These are phyloP conservation scores for Straminergon stramineum DNA, from an alignment of 225 moss, liverwort and hornwort species.

Conservation along the genomic window DNA sequence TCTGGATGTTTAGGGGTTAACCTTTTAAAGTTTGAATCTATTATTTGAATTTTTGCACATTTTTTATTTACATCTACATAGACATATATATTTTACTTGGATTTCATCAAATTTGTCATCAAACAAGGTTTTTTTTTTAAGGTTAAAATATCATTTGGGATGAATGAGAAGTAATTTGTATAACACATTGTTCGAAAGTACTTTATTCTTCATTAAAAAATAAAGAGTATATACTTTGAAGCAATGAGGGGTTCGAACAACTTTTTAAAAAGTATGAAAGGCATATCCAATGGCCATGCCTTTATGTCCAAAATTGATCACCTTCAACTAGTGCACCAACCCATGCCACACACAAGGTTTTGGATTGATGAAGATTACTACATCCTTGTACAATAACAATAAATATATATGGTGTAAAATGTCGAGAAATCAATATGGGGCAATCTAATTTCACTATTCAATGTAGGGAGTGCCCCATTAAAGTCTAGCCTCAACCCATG, in stretches of 20 bases:
- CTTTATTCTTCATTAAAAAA: background rate
- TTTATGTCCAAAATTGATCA: background rate
- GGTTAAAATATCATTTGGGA: background rate
- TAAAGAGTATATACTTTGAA: background rate
- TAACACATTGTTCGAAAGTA: background rate
- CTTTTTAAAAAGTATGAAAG: background rate
- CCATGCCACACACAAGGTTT: too few relatives aligned
- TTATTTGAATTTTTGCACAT: background rate
- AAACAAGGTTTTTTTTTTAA: background rate
- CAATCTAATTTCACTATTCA: too few relatives aligned
- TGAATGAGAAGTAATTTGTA: background rate
- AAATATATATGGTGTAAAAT: too few relatives aligned
- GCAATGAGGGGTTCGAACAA: background rate
- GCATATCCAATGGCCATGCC: background rate
- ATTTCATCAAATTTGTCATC: background rate
- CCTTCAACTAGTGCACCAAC: too few relatives aligned
- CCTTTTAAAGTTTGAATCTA: background rate
- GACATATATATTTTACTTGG: background rate
- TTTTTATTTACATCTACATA: fast-evolving
- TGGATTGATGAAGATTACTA: too few relatives aligned
- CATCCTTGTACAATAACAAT: too few relatives aligned
- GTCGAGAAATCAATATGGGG: too few relatives aligned
- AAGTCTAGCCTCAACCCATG: background rate
- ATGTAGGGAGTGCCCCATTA: background rate
- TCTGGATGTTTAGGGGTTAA: too few relatives aligned